Evolutionary conservation across 2,329 filamentous ascomycete genomes (phyloP), one percentile per base, ranked within the genome.

Genomic region (Coniochaeta ligniaria): DNA sequence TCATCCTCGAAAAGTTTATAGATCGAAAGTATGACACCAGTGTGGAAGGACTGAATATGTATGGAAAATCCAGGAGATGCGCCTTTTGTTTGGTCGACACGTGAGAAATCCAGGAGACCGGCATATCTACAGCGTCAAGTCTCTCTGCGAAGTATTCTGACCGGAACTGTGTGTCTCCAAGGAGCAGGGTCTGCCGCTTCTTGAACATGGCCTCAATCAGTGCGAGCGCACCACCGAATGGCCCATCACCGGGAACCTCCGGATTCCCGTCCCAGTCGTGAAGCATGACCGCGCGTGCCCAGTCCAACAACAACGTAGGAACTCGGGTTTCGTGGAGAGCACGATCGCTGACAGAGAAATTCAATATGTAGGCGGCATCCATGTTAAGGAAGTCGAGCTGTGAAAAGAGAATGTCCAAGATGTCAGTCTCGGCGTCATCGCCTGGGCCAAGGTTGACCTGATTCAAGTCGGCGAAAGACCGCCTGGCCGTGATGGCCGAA

Each of bases 1-100:
- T 91, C 94, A 98, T 98, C 17, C 83, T 83, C 0, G 90, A 85
- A 68, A 95, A 92, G 70, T 96, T 97, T 68, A 96, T 87, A 4
- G 91, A 85, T 20, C 94, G 87, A 71, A 98, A 97, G 71, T 92
- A 96, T 0, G 86, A 86, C 2, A 96, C 88, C 2, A 96, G 76
- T 1, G 85, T 85, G 0, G 87, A 81, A 0, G 87, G 82, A 22
- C 83, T 86, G 67, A 97, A 96, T 0, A 98, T 79, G 69, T 89
- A 96, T 0, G 91, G 86, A 64, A 89, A 91, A 61, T 92, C 87
- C 3, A 98, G 77, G 0, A 98, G 76, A 72, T 97, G 92, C 24
- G 87, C 76, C 31, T 78, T 84, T 65, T 86, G 86, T 62, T 80
- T 84, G 35, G 85, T 87, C 0, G 83, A 77, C 2, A 76, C 76